Evolutionary conservation across 2,329 filamentous ascomycete genomes (phyloP).

Genomic region (Cytospora leucostoma): DNA sequence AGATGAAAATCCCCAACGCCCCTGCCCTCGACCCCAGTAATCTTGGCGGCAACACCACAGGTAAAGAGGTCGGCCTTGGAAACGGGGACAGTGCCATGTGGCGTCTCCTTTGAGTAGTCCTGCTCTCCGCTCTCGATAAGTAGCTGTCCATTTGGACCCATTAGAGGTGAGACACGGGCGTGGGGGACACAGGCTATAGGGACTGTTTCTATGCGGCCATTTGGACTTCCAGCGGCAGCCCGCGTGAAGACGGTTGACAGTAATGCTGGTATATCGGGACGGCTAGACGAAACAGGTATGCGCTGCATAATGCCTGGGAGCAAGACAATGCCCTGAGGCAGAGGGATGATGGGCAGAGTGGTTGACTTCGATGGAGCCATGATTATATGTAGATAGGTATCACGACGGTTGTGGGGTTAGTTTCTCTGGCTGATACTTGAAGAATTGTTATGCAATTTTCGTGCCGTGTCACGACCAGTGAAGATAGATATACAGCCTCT

Average conservation of each 20-base stretch:
- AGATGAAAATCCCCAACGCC: conserved; percentile 76
- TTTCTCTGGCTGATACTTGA: neutral
- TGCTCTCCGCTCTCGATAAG: conserved; percentile 67
- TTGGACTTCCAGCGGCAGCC: conserved; percentile 66
- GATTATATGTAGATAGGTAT: neutral
- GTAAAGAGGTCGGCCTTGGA: conserved; percentile 75
- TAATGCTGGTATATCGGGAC: conserved; percentile 85
- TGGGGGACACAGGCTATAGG: conserved; percentile 87
- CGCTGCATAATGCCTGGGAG: conserved; percentile 84
- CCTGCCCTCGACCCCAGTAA: conserved; percentile 75
- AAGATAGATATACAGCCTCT: neutral
- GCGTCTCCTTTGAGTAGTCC: conserved; percentile 46
- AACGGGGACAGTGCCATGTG: conserved; percentile 58
- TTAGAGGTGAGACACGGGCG: conserved; percentile 61
- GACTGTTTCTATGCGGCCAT: conserved; percentile 65
- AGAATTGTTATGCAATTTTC: neutral
- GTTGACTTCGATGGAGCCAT: conserved; percentile 44
- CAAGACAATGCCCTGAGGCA: conserved; percentile 78
- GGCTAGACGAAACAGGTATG: conserved; percentile 75
- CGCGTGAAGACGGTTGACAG: conserved; percentile 83
- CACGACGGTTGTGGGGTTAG: neutral
- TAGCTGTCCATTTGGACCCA: conserved; percentile 73
- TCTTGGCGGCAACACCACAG: conserved; percentile 79
- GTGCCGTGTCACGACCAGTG: neutral
- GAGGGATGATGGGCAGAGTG: conserved; percentile 74